phyloP scores from a whole-genome alignment of 2,329 filamentous ascomycete genomes.

The Neofusicoccum umdonicola region DNA sequence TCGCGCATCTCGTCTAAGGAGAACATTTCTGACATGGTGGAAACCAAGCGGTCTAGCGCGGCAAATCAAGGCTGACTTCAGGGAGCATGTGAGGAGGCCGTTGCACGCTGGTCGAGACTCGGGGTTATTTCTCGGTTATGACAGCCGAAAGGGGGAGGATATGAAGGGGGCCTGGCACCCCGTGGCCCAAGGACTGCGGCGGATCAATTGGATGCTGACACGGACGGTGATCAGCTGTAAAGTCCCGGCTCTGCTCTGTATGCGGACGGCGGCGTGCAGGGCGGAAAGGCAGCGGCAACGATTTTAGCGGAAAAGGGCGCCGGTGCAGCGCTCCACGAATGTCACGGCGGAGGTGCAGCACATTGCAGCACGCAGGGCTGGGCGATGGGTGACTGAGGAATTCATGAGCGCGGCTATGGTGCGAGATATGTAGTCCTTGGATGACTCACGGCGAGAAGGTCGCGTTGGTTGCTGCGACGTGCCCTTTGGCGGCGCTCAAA shows the following conservation, averaged over 20 bases:
- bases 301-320: not conserved
- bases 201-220: not conserved
- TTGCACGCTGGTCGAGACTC: not conserved
- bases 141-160: not conserved
- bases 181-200: not conserved
- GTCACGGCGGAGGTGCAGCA: not conserved
- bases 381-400: not conserved
- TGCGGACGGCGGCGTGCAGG: not conserved
- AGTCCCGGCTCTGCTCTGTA: not conserved
- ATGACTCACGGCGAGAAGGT: conserved; percentile 7
- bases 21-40: conserved; percentile 28
- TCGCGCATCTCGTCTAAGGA: conserved; percentile 32
- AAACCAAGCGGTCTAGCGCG: not conserved
- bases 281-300: not conserved
- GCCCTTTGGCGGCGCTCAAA: not conserved
- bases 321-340: not conserved
- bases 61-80: not conserved
- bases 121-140: not conserved
- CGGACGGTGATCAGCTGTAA: not conserved
- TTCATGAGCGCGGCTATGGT: not conserved
- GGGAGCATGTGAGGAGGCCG: not conserved
- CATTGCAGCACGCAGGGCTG: not conserved
- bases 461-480: not conserved
- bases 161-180: not conserved
- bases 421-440: not conserved